Conservation (phyloP, 805 yeast genomes). For the Lipomyces sp. region DNA sequence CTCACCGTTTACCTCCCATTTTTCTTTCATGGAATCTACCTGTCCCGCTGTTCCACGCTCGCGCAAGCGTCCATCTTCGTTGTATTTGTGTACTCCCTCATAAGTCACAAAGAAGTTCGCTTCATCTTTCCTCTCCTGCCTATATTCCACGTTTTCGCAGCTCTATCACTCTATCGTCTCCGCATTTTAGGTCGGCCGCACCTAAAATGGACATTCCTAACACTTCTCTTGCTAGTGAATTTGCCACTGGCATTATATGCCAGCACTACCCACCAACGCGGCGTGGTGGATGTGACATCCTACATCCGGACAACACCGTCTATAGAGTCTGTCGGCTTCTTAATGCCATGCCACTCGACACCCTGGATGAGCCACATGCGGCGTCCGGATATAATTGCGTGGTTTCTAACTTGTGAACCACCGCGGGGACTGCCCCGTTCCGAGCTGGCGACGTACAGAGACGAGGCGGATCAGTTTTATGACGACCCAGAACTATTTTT, state of each 20-base stretch:
- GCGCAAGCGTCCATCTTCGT: constrained; percentile 50
- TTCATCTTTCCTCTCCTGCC: constrained; percentile 89
- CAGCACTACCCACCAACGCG: constrained; percentile 79
- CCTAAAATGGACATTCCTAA: constrained; percentile 10
- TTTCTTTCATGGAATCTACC: constrained; percentile 52
- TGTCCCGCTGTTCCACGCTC: constrained; percentile 41
- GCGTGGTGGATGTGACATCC: constrained; percentile 72
- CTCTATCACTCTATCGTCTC: constrained; percentile 47
- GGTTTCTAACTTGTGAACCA: constrained; percentile 93
- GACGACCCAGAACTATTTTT: constrained; percentile 66
- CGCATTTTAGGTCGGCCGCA: constrained; percentile 18
- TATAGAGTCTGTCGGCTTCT: constrained; percentile 66
- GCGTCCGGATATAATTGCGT: constrained; percentile 55
- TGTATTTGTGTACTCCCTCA: constrained; percentile 60
- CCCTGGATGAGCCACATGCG: constrained; percentile 92
- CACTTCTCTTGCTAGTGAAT: constrained; percentile 48
- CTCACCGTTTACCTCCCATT: constrained; percentile 70
- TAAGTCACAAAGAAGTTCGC: constrained; percentile 88
- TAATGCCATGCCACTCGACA: constrained; percentile 97
- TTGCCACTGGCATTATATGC: constrained; percentile 55
- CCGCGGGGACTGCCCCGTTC: constrained; percentile 56
- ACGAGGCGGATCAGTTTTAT: constrained; percentile 86
- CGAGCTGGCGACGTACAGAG: constrained; percentile 61
- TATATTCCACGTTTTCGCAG: constrained; percentile 58
- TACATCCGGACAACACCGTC: constrained; percentile 52